Evolutionary conservation across 352 stramenopile genomes (phyloP), one percentile per base, ranked within the genome.

Genomic region (Phytophthora macrochlamydospora): DNA sequence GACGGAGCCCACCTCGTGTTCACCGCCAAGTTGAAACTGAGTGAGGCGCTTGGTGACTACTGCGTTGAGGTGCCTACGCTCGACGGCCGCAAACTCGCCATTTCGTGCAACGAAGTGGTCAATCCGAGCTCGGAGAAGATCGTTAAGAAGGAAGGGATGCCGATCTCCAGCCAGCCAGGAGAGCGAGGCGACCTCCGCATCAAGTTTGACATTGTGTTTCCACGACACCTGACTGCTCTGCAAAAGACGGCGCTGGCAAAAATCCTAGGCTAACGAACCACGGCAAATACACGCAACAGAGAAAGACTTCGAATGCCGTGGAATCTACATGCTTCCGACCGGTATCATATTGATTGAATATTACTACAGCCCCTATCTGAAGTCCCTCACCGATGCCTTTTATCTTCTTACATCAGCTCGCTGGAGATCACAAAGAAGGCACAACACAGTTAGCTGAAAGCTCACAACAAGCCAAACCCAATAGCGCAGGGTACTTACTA

Each of bases 191-290:
- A 99, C 74, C 76, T 99, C 14, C 92, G 95, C 62, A 87, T 99
- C 58, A 98, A 89, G 46, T 99, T 99, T 73, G 85, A 98, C 68
- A 97, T 99, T 18, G 77, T 89, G 59, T 99, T 99, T 69, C 97
- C 97, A 37, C 96, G 96, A 67, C 81, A 97, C 59, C 82, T 99
- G 50, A 97, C 90, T 8, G 79, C 76, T 7, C 75, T 97, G 11
- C 95, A 99, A 76, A 98, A 98, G 77, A 83, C 78, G 2, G 84
- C 87, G n/a, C 69, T 95, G 24, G 71, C 81, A 49, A 94, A 92
- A 69, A 91, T 95, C 61, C 76, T 95, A 48, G 81, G 80, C 8
- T 89, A 81, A 78, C 40, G 18, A 24, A 24, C 18, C 18, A 24
- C 18, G 18, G 18, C 18, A 24, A 24, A 24, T 24, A 24, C 18